Percentiles rank a stretch among this genome's conserved stretches.
Conservation (phyloP, 371 early-diverging fungal species). For the Cokeromyces recurvatus region DNA sequence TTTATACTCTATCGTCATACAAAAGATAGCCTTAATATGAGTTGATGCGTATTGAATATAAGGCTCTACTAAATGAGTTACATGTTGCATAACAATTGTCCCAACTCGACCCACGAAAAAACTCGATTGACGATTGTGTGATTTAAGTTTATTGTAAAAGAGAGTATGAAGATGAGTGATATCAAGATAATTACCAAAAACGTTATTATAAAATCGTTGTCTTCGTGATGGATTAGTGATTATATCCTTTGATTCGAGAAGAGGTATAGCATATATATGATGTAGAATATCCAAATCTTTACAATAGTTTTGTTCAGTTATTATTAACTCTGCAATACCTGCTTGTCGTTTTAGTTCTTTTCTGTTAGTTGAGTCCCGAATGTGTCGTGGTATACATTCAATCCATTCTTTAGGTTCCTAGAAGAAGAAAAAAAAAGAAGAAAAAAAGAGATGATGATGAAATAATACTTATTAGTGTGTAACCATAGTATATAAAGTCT, state of each 20-base stretch:
- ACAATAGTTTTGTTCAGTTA: conserved; percentile 27
- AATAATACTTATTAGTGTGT: neutral
- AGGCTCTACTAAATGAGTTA: conserved; percentile 14
- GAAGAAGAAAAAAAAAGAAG: neutral
- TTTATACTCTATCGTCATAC: conserved; percentile 14
- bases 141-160: conserved; percentile 7
- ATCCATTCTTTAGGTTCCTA: conserved; percentile 16
- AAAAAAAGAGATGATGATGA: neutral
- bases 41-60: conserved; percentile 18
- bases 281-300: conserved; percentile 27
- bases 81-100: conserved; percentile 13
- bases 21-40: conserved; percentile 12
- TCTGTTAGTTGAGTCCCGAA: conserved; percentile 9
- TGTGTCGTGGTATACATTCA: conserved; percentile 14
- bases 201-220: conserved; percentile 22
- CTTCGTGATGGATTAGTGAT: conserved; percentile 6
- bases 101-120: conserved; percentile 19
- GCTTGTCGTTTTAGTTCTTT: conserved; percentile 34
- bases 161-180: conserved; percentile 19
- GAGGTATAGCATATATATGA: conserved; percentile 24
- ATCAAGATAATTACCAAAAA: conserved; percentile 28
- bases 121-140: conserved; percentile 9
- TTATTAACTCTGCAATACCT: conserved; percentile 29
- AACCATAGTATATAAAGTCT: too few relatives aligned
- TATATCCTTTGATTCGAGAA: conserved; percentile 13